Percentiles rank a stretch among this genome's conserved stretches.
Evolutionary conservation across 208 protist species (phyloP).

Genomic region (Novymonas esmeraldas): DNA sequence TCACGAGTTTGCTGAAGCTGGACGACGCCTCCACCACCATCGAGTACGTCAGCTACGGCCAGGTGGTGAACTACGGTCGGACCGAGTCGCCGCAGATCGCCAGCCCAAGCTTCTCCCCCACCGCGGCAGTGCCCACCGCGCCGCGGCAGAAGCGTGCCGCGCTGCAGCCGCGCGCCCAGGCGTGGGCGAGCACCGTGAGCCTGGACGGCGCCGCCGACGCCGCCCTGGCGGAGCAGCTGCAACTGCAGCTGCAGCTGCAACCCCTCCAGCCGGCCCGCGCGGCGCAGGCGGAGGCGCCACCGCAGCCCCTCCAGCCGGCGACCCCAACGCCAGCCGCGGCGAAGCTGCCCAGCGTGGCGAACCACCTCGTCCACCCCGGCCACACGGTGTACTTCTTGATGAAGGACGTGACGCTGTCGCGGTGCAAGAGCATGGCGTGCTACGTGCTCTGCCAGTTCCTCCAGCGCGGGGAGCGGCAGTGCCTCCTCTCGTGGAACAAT

Average conservation of each 20-base stretch:
- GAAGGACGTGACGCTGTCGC: constrained; percentile 59
- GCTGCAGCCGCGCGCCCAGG: constrained; percentile 4
- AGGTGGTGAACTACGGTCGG: constrained; percentile 33
- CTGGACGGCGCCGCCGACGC: constrained; percentile 20
- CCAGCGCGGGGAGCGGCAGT: constrained; percentile 64
- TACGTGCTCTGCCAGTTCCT: constrained; percentile 93
- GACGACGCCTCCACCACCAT: constrained; percentile 90
- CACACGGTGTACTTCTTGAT: constrained; percentile 72
- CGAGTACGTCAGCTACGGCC: constrained; percentile 72
- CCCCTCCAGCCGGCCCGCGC: neutral
- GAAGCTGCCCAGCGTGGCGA: constrained; percentile 21
- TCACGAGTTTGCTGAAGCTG: constrained; percentile 70
- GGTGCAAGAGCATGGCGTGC: constrained; percentile 91
- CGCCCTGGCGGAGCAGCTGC: constrained; percentile 8
- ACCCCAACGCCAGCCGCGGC: neutral
- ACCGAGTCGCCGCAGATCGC: constrained; percentile 6
- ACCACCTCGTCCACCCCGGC: constrained; percentile 16
- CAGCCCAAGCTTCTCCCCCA: neutral
- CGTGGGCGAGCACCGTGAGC: constrained; percentile 25
- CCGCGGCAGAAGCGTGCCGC: constrained; percentile 31
- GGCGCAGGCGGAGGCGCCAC: neutral
- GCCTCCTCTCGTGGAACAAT: constrained; percentile 83
- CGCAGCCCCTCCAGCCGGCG: constrained; percentile 9
- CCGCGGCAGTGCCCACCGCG: neutral
- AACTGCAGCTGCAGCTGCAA: constrained; percentile 13